Evolutionary conservation across 163 green algal genomes (phyloP), one percentile per base, ranked within the genome.

Genomic region (Volvox carteri): DNA sequence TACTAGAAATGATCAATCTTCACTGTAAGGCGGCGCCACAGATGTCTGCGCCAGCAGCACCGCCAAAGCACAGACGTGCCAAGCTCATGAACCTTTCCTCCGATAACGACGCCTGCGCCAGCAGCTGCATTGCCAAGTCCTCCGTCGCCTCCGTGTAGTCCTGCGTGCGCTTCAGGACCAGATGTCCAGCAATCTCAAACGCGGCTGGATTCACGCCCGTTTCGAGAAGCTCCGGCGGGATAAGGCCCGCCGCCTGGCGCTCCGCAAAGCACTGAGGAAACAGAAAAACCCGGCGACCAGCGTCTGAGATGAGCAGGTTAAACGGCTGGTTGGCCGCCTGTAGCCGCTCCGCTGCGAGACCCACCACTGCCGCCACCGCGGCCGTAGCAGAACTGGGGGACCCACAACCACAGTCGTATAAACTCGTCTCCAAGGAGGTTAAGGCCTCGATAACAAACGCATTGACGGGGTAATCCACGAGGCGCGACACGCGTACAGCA

Each of bases 121-220:
- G 85, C 78, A 96, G 83, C 70, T 77, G 44, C 77, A 74, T 90
- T 5, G 91, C 91, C 37, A 72, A n/a, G 0, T 62, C 92, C 85
- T 96, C 75, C 6, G 62, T 84, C 14, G 92, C 88, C 28, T 30
- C 52, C 7, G 91, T 89, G 72, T 97, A 99, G 89, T 99, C 97
- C 46, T 95, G 42, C 11, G 88, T 44, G 4, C 95, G 93, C 94
- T 99, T 99, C 56, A 99, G 92, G 84, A 99, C 95, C 87, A 99
- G 93, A 92, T 99, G 98, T 0, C 98, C 98, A 3, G 95, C 95
- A 81, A 99, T 98, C 93, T 99, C 98, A 91, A 98, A 99, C 35
- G 93, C 92, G 0, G 98, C 98, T 1, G 98, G 98, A 93, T 99
- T 99, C 11, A 99, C 96, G 48, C 97, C 96, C 2, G 94, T 98